Conservation (phyloP, 2,329 filamentous ascomycete genomes). For the Cadophora sp. region DNA sequence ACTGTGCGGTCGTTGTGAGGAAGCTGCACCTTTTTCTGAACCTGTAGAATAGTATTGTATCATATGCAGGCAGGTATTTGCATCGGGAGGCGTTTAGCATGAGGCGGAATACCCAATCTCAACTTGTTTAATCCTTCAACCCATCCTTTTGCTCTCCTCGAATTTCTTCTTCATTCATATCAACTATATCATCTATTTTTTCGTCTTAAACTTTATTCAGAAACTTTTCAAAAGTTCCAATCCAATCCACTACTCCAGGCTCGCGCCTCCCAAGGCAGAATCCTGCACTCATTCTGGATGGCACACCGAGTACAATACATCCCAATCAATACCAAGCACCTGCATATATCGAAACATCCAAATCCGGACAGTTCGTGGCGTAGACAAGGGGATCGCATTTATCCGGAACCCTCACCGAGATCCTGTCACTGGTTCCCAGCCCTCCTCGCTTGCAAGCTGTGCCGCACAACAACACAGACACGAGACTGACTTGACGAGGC, state of each 20-base stretch:
- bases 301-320: neutral
- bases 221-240: too few relatives aligned
- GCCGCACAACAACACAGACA: constrained; percentile 7
- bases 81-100: constrained; percentile 19
- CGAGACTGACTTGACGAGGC: constrained; percentile 2
- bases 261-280: neutral
- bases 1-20: constrained; percentile 77
- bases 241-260: too few relatives aligned
- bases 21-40: constrained; percentile 57
- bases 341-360: constrained; percentile 1
- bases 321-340: neutral
- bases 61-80: neutral
- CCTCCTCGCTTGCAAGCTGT: neutral
- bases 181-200: too few relatives aligned
- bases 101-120: constrained; percentile 28
- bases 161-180: too few relatives aligned
- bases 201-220: too few relatives aligned
- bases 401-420: neutral
- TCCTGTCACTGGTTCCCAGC: neutral
- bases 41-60: constrained; percentile 19
- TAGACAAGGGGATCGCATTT: neutral
- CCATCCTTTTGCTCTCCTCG: neutral
- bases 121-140: neutral
- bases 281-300: neutral
- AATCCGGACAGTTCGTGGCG: neutral